phyloP scores from a whole-genome alignment of 805 yeast genomes.

The Candida chilensis region DNA sequence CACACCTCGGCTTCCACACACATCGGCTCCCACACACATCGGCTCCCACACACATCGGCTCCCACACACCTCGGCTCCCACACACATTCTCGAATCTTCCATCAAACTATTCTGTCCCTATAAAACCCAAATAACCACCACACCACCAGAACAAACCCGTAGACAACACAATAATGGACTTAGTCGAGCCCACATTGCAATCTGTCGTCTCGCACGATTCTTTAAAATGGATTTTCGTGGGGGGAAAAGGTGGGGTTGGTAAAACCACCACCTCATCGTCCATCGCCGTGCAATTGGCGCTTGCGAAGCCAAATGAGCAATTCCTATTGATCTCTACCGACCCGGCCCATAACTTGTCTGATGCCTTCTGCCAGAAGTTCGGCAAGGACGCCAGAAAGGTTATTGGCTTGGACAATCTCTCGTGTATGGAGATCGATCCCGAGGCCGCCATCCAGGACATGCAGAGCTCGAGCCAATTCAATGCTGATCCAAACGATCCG shows the following conservation, averaged over 20 bases:
- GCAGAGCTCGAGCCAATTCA: conserved; percentile 49
- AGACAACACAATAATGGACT: conserved; percentile 2
- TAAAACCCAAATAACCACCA: too few relatives aligned
- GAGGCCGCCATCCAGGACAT: conserved; percentile 88
- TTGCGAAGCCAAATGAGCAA: conserved; percentile 68
- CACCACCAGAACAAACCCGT: too few relatives aligned
- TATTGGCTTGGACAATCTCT: conserved; percentile 77
- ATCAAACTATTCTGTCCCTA: too few relatives aligned
- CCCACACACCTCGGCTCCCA: too few relatives aligned
- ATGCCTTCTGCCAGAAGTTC: conserved; percentile 97
- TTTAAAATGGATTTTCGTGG: conserved; percentile 95
- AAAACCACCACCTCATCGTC: conserved; percentile 97
- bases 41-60: too few relatives aligned
- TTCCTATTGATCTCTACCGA: conserved; percentile 91
- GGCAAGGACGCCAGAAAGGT: conserved; percentile 95
- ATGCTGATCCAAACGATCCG: conserved; percentile 52
- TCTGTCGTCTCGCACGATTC: conserved; percentile 54
- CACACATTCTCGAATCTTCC: too few relatives aligned
- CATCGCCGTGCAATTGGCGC: conserved; percentile 87
- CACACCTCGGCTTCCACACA: too few relatives aligned
- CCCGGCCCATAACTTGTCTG: conserved; percentile 97
- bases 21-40: too few relatives aligned
- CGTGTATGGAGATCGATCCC: conserved; percentile 99
- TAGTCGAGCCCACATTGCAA: conserved; percentile 61
- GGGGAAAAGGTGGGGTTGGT: conserved; percentile 99